phyloP scores from a whole-genome alignment of 805 yeast genomes.

The Nakazawaea sp. region DNA sequence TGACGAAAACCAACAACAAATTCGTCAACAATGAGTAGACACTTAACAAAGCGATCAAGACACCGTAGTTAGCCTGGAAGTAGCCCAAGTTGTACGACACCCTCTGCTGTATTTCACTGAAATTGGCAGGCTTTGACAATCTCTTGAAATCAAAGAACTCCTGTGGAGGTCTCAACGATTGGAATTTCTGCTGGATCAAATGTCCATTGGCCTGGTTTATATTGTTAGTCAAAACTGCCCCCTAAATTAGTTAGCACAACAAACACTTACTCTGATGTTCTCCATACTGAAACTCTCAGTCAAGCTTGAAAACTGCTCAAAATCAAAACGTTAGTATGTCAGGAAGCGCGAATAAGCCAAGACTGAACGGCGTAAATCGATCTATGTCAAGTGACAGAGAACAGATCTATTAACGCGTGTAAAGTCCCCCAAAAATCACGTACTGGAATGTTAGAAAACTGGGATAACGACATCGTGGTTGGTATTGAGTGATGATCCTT shows the following conservation, averaged over 20 bases:
- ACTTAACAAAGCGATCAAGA: conserved; percentile 64
- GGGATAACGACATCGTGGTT: conserved; percentile 24
- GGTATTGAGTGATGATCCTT: not conserved
- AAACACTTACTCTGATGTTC: conserved; percentile 30
- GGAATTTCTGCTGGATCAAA: conserved; percentile 53
- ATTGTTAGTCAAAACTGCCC: conserved; percentile 5
- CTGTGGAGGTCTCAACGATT: conserved; percentile 80
- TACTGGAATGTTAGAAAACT: conserved; percentile 33
- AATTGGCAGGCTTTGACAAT: conserved; percentile 83
- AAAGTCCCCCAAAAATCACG: conserved; percentile 17
- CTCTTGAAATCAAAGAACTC: conserved; percentile 92
- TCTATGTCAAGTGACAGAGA: no score
- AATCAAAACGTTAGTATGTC: conserved; percentile 1
- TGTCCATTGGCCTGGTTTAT: conserved; percentile 37
- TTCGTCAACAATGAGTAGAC: conserved; percentile 87
- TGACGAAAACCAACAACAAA: conserved; percentile 74
- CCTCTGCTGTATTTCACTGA: conserved; percentile 84
- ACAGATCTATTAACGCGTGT: no score
- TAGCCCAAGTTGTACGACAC: conserved; percentile 81
- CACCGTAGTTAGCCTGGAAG: conserved; percentile 79
- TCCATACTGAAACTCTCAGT: conserved; percentile 45
- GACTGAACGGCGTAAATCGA: no score
- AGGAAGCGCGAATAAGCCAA: no score
- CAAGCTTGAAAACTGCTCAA: conserved; percentile 29
- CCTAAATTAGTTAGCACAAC: not conserved